A percentile compares a stretch with the other conserved stretches of the same genome.
Evolutionary conservation across 768 basidiomycete genomes (phyloP).

Genomic region (Peribolospora kevripleyi): DNA sequence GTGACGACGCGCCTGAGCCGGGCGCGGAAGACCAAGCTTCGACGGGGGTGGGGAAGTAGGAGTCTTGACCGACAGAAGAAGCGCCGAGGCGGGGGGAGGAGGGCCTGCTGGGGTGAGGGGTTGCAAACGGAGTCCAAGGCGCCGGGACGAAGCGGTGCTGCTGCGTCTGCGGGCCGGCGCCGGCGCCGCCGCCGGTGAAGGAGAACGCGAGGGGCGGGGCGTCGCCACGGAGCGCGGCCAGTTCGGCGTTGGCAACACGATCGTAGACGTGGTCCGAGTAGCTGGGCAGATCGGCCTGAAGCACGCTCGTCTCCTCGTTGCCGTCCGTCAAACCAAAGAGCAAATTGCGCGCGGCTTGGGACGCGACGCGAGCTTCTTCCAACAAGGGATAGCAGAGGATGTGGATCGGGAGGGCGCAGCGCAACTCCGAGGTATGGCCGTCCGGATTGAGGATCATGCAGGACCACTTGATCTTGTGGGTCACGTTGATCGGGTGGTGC

Average conservation of each 20-base stretch:
- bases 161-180: constrained; percentile 5
- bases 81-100: no score
- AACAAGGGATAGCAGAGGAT: constrained; percentile 50
- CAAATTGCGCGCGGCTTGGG: constrained; percentile 49
- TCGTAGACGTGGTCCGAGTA: constrained; percentile 77
- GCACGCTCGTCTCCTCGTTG: constrained; percentile 27
- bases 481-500: constrained; percentile 22
- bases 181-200: constrained; percentile 6
- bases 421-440: constrained; percentile 80
- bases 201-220: constrained; percentile 6
- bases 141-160: constrained; percentile 1
- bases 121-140: no score
- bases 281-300: constrained; percentile 54
- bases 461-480: constrained; percentile 39
- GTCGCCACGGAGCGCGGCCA: constrained; percentile 6
- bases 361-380: constrained; percentile 46
- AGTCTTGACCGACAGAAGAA: no score
- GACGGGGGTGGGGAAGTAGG: no score
- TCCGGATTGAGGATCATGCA: constrained; percentile 62
- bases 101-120: no score
- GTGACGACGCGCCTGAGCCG: no score
- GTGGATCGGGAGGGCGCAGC: constrained; percentile 73
- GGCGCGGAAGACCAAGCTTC: no score
- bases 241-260: constrained; percentile 33
- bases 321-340: constrained; percentile 28